Percentiles rank a stretch among this genome's conserved stretches.
These are phyloP conservation scores for Neopestalotiopsis sp. DNA, from an alignment of 2,329 filamentous ascomycete species.

Conservation along the genomic window DNA sequence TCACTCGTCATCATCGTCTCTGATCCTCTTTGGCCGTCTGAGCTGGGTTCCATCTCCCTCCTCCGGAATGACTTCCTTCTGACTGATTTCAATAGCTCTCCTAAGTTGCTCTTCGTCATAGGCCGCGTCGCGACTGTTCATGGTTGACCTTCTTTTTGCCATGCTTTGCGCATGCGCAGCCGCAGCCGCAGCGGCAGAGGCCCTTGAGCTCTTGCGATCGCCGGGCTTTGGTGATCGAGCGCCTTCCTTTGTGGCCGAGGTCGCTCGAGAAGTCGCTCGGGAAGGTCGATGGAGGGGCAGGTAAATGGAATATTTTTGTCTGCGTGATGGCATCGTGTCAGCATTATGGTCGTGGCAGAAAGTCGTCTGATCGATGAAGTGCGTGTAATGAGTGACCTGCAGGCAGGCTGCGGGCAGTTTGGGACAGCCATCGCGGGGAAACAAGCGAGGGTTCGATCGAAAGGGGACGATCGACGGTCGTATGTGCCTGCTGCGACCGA, in stretches of 20 bases:
- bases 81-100: slow-evolving; percentile 93
- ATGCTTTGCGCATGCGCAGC: slow-evolving; percentile 59
- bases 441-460: slow-evolving; percentile 2
- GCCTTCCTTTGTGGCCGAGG: slow-evolving; percentile 69
- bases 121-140: slow-evolving; percentile 94
- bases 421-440: slow-evolving; percentile 2
- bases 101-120: slow-evolving; percentile 93
- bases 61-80: slow-evolving; percentile 70
- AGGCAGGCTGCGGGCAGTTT: neutral
- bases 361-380: neutral
- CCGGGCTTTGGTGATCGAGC: slow-evolving; percentile 57
- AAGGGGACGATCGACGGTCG: slow-evolving; percentile 17
- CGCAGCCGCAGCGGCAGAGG: slow-evolving; percentile 43
- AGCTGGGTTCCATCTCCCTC: slow-evolving; percentile 54
- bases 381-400: slow-evolving; percentile 1
- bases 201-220: slow-evolving; percentile 61
- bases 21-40: slow-evolving; percentile 78
- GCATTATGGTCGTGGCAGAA: slow-evolving; percentile 24
- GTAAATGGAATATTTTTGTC: slow-evolving; percentile 71
- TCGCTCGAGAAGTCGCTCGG: slow-evolving; percentile 64
- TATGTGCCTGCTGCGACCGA: slow-evolving; percentile 11
- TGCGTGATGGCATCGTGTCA: slow-evolving; percentile 46
- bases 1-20: slow-evolving; percentile 95
- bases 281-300: slow-evolving; percentile 63
- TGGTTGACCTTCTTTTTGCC: slow-evolving; percentile 84